Evolutionary conservation across 345 rosid species (phyloP).

Genomic region (Citrus glauca): DNA sequence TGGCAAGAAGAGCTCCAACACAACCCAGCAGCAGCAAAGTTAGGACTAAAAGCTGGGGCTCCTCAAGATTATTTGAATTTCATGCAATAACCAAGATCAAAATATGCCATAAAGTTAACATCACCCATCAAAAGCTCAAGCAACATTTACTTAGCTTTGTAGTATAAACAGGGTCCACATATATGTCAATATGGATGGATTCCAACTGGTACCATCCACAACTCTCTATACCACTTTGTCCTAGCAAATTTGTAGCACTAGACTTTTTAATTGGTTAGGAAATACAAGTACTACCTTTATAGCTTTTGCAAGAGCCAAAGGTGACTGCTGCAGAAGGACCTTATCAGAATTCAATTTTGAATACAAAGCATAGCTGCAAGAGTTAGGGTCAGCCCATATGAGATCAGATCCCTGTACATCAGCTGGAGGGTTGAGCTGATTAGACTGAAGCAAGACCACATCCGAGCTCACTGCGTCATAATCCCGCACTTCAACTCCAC

Average conservation of each 20-base stretch:
- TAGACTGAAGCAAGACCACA: constrained; percentile 58
- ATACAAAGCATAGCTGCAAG: constrained; percentile 89
- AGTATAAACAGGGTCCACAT: not conserved
- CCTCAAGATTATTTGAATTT: not conserved
- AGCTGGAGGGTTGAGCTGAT: constrained; percentile 37
- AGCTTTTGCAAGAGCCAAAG: constrained; percentile 89
- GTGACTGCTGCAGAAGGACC: constrained; percentile 78
- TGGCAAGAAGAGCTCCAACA: not conserved
- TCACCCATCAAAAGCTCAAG: not conserved
- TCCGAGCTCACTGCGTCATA: constrained; percentile 67
- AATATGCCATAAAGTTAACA: not conserved
- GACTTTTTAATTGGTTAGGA: not conserved
- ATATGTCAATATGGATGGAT: not conserved
- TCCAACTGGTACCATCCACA: not conserved
- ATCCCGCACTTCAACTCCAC: constrained; percentile 67
- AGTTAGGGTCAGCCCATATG: constrained; percentile 76
- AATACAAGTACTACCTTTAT: constrained; percentile 54
- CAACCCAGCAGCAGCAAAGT: not conserved
- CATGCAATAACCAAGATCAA: not conserved
- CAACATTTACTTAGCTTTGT: not conserved
- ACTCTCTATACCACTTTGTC: not conserved
- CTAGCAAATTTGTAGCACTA: not conserved
- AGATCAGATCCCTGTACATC: constrained; percentile 29
- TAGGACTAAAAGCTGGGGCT: not conserved
- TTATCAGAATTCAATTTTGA: constrained; percentile 64